phyloP scores from a whole-genome alignment of 306 rosid genomes.

The Mimosa pudica region DNA sequence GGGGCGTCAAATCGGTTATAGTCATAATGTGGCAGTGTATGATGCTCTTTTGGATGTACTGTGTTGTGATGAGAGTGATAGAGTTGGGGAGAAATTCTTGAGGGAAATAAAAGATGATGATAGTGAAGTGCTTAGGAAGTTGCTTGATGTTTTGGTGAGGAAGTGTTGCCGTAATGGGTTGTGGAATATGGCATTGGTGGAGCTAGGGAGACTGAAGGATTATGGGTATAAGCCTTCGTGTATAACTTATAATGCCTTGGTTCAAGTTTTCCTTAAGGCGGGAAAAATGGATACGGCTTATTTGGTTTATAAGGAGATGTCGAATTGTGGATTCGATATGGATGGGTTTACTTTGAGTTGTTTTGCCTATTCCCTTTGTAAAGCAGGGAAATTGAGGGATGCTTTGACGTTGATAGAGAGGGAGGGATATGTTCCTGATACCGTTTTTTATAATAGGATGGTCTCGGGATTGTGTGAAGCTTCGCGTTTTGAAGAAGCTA shows the following conservation, averaged over 20 bases:
- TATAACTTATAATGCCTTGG: conserved; percentile 64
- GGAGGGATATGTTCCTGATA: conserved; percentile 62
- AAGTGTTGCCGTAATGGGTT: conserved; percentile 76
- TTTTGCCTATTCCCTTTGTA: conserved; percentile 67
- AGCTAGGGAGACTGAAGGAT: conserved; percentile 87
- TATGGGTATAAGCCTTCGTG: conserved; percentile 70
- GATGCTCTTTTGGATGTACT: conserved; percentile 53
- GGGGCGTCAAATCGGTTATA: conserved; percentile 76
- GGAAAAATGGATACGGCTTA: conserved; percentile 67
- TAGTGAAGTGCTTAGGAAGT: conserved; percentile 54
- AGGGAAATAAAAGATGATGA: conserved; percentile 62
- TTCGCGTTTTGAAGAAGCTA: conserved; percentile 81
- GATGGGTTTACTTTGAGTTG: conserved; percentile 64
- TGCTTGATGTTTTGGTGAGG: conserved; percentile 68
- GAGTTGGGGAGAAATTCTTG: conserved; percentile 50
- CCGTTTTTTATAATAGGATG: conserved; percentile 72
- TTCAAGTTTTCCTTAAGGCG: conserved; percentile 75
- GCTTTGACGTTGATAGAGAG: conserved; percentile 61
- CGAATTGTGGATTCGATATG: conserved; percentile 59
- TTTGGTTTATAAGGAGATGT: conserved; percentile 79
- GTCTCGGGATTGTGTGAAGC: conserved; percentile 79
- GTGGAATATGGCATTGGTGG: conserved; percentile 83
- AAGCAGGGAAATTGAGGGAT: conserved; percentile 63
- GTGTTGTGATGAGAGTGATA: conserved; percentile 36
- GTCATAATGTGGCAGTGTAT: conserved; percentile 53